Base-by-base conservation (phyloP, 768 basidiomycete species). In the Xerocomus brunneocitrinus region DNA sequence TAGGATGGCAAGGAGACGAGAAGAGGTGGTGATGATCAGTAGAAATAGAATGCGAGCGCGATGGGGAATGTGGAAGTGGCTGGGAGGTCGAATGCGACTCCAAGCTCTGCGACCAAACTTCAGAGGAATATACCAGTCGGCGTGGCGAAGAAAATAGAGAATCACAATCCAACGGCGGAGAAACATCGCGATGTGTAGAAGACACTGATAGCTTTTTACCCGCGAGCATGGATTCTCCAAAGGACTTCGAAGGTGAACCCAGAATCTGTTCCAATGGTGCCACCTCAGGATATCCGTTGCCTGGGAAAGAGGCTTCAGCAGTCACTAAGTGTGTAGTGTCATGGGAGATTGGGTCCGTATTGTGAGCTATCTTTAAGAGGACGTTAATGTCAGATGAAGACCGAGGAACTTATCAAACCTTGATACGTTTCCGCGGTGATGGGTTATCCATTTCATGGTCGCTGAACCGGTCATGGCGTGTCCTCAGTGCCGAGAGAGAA, bases 351-450 rank as follows among this genome's bases (percentile, higher is more conserved):
- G 41, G 45, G 4, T 30, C 36, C 31, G 4, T 40, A 44, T 52
- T 12, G 46, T 66, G 64, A 47, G 41, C 49, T 24, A 57, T 35
- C 70, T 71, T 55, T 8, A 27, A 52, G 49, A 49, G 19, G 31
- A 41, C 41, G 40, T 66, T 28, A 68, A 51, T 28, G 45, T 34
- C 8, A 16, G 40, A 53, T 6, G n/a, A 4, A 47, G 27, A 39
- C 13, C 5, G 19, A 14, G 28, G 42, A 43, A 40, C 10, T 8
- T 3, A 28, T 48, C 62, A 27, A 52, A 72, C 71, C 66, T 71
- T 76, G 40, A 66, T 51, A 50, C 75, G 72, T 53, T 76, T 74
- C 25, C 69, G 59, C 6, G 74, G 77, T 22, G 73, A 65, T 27
- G 58, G 46, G 19, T 8, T 42, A 28, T 51, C 60, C 24, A 14